Percentiles rank a stretch among this genome's conserved stretches.
Conservation (phyloP, 2,329 filamentous ascomycete genomes). For the Nemania sp. region DNA sequence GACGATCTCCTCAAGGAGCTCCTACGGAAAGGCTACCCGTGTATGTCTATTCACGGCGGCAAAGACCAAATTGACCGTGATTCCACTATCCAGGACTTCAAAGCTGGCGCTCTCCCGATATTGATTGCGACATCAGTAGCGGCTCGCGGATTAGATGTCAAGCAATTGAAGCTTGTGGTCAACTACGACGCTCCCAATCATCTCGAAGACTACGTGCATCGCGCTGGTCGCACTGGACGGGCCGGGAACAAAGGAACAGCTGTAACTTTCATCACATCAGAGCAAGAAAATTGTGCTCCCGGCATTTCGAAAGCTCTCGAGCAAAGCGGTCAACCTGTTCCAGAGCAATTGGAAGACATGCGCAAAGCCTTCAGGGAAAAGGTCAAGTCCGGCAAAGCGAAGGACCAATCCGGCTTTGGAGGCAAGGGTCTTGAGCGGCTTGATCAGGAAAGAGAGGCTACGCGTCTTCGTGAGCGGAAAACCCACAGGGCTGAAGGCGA, state of each 20-base stretch:
- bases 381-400: constrained; percentile 89
- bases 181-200: constrained; percentile 96
- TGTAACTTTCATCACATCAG: constrained; percentile 88
- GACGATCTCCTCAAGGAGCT: constrained; percentile 78
- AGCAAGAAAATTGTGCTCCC: constrained; percentile 87
- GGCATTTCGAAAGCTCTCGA: constrained; percentile 91
- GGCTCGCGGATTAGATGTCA: constrained; percentile 91
- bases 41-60: constrained; percentile 91
- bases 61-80: constrained; percentile 94
- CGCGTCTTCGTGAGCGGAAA: constrained; percentile 82
- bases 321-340: constrained; percentile 84
- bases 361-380: constrained; percentile 80
- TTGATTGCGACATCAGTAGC: constrained; percentile 95
- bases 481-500: constrained; percentile 87
- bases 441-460: constrained; percentile 86
- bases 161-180: constrained; percentile 92
- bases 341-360: constrained; percentile 68
- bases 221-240: constrained; percentile 88
- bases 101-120: constrained; percentile 84
- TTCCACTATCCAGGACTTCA: constrained; percentile 91
- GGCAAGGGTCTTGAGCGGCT: constrained; percentile 92
- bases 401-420: constrained; percentile 87
- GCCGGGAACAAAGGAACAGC: constrained; percentile 94
- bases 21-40: constrained; percentile 83
- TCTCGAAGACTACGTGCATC: constrained; percentile 94